Evolutionary conservation across 2,329 filamentous ascomycete genomes (phyloP).

Genomic region (Cladosporium sp.): DNA sequence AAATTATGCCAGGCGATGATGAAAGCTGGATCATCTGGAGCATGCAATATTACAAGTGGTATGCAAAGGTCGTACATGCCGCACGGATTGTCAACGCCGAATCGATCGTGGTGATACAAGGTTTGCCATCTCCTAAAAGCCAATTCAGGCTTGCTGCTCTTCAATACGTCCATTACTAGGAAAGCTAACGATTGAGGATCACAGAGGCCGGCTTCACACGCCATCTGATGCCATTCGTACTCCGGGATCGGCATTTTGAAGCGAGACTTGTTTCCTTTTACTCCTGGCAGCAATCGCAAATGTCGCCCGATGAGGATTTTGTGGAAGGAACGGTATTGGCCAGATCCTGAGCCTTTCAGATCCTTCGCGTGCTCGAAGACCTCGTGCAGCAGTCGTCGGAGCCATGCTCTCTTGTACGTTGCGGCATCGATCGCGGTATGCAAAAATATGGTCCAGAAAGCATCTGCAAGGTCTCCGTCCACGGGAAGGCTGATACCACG

Average conservation of each 20-base stretch:
- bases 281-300: constrained; percentile 28
- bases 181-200: constrained; percentile 22
- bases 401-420: background rate
- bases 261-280: too few species aligned
- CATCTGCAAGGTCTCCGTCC: constrained; percentile 34
- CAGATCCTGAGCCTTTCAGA: constrained; percentile 36
- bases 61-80: constrained; percentile 42
- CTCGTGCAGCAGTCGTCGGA: constrained; percentile 29
- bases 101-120: constrained; percentile 32
- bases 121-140: constrained; percentile 24
- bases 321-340: constrained; percentile 39
- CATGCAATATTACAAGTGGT: constrained; percentile 27
- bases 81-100: constrained; percentile 21
- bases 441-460: constrained; percentile 46
- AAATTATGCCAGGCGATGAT: constrained; percentile 38
- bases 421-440: constrained; percentile 20
- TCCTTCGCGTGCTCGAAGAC: constrained; percentile 40
- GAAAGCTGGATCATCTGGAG: constrained; percentile 6
- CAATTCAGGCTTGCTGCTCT: background rate
- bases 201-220: constrained; percentile 36
- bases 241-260: background rate
- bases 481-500: constrained; percentile 38
- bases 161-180: constrained; percentile 19
- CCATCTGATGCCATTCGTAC: constrained; percentile 26
- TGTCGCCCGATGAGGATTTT: constrained; percentile 39